These are phyloP conservation scores for Parmelia sp. DNA, from an alignment of 495 filamentous ascomycete genomes.

Conservation along the genomic window DNA sequence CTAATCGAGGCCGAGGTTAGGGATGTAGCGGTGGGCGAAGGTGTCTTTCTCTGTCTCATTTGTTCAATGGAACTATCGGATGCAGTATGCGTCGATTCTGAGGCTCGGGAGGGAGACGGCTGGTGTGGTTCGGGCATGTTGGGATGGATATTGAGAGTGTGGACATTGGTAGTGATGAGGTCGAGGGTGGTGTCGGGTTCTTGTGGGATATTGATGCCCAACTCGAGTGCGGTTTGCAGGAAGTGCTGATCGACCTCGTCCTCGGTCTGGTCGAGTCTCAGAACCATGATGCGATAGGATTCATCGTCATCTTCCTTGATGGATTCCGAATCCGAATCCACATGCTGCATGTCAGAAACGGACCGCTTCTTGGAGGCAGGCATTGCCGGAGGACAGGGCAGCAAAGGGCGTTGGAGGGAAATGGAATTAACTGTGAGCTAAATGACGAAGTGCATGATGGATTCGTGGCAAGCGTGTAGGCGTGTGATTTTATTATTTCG, in stretches of 20 bases:
- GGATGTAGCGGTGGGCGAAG: slow-evolving; percentile 25
- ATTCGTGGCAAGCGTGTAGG: slow-evolving; percentile 1
- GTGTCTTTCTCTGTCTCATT: slow-evolving; percentile 20
- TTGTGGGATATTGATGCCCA: slow-evolving; percentile 26
- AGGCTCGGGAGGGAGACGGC: slow-evolving; percentile 15
- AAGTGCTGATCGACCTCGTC: slow-evolving; percentile 25
- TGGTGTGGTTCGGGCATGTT: slow-evolving; percentile 1
- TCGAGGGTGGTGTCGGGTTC: slow-evolving; percentile 25
- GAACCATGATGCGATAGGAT: slow-evolving; percentile 27
- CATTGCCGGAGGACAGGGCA: slow-evolving; percentile 8
- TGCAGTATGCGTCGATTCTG: slow-evolving; percentile 22
- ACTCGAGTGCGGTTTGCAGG: slow-evolving; percentile 20
- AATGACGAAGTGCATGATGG: slow-evolving; percentile 11
- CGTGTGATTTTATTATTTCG: not conserved
- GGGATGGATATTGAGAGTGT: slow-evolving; percentile 18
- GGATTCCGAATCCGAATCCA: not conserved
- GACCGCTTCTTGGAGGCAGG: slow-evolving; percentile 14
- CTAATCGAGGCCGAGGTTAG: slow-evolving; percentile 21
- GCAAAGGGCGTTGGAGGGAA: not conserved
- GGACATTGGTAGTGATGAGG: slow-evolving; percentile 21
- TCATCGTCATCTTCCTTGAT: slow-evolving; percentile 17
- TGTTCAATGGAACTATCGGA: slow-evolving; percentile 28
- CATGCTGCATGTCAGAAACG: slow-evolving; percentile 10
- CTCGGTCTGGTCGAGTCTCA: slow-evolving; percentile 25
- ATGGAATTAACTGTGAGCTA: slow-evolving; percentile 5